These are phyloP conservation scores for Cystobasidium pallidum DNA, from an alignment of 1,284 basidiomycete species.

Conservation along the genomic window DNA sequence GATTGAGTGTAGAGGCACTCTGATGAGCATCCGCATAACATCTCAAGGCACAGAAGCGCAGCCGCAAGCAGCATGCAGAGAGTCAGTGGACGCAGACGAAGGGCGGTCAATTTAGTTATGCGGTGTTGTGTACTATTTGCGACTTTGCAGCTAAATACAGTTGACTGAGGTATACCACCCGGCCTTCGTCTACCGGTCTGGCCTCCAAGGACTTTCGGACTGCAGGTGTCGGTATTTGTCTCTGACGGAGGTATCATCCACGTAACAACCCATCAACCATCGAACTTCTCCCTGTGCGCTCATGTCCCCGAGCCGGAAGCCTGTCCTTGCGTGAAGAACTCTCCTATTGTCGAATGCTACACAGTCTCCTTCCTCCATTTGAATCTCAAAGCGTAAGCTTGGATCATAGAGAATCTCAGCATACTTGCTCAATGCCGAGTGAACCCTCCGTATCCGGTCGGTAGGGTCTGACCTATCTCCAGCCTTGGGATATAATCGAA, in stretches of 20 bases:
- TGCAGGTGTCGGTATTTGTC: slow-evolving; percentile 30
- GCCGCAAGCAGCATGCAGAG: too few relatives aligned
- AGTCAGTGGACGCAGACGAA: too few relatives aligned
- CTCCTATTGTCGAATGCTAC: slow-evolving; percentile 92
- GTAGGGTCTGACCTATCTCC: slow-evolving; percentile 60
- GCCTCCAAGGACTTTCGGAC: slow-evolving; percentile 16
- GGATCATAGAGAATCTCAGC: slow-evolving; percentile 66
- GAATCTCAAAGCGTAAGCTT: slow-evolving; percentile 67
- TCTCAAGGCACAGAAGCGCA: too few relatives aligned
- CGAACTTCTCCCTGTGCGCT: slow-evolving; percentile 42
- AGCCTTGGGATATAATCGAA: slow-evolving; percentile 52
- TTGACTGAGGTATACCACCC: neutral
- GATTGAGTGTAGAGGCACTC: too few relatives aligned
- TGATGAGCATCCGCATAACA: too few relatives aligned
- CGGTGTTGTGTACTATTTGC: too few relatives aligned
- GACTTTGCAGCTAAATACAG: neutral
- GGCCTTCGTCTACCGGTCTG: slow-evolving; percentile 3
- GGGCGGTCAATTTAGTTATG: too few relatives aligned
- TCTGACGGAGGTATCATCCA: slow-evolving; percentile 27
- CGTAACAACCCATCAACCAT: slow-evolving; percentile 40
- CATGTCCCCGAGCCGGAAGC: slow-evolving; percentile 65
- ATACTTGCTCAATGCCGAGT: slow-evolving; percentile 69
- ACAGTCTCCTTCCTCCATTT: slow-evolving; percentile 78
- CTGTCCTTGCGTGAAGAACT: slow-evolving; percentile 84
- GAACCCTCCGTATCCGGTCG: slow-evolving; percentile 60